Evolutionary conservation across 2,329 filamentous ascomycete genomes (phyloP), one percentile per base, ranked within the genome.

Genomic region (Periconia sp.): DNA sequence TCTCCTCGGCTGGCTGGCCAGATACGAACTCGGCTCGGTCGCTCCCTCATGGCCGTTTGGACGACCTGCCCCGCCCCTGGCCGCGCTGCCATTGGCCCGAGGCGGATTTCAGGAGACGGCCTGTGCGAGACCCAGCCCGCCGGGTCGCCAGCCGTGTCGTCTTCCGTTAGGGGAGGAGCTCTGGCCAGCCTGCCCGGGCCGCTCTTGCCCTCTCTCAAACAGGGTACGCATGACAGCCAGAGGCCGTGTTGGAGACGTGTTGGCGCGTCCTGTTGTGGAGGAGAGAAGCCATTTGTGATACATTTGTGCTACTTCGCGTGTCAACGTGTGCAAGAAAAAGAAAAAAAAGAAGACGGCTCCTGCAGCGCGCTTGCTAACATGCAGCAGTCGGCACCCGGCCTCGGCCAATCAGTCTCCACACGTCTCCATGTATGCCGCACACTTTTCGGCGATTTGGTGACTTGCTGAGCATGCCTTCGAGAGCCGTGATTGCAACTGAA

Each of bases 201-300:
- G 30, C 49, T n/a, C n/a, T n/a, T n/a, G n/a, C n/a, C n/a, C n/a
- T n/a, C 36, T 40, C 25, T 47, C 48, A 40, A 49, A 50, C 43
- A 50, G 41, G 46, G 42, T 39, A 52, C 46, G 49, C 49, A 43
- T 48, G 49, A 48, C 43, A 43, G 40, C 21, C 33, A 30, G 29
- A 25, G 26, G 11, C 12, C 18, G 18, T 34, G 31, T 28, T n/a
- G n/a, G n/a, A n/a, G n/a, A n/a, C 15, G 9, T 16, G 16, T 17
- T 34, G 31, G 31, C 17, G 11, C 31, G 17, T 34, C 31, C 17
- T 17, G 11, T 34, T 9, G 87, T 91, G 4, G 87, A 87, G n/a
- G n/a, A n/a, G n/a, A n/a, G n/a, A 1, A 86, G 87, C 87, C n/a
- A 87, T 87, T 1, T 90, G 90, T 67, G 88, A 88, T 28, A 90